Conservation (phyloP, 176 grass and related monocot species). For the Musa troglodytarum region DNA sequence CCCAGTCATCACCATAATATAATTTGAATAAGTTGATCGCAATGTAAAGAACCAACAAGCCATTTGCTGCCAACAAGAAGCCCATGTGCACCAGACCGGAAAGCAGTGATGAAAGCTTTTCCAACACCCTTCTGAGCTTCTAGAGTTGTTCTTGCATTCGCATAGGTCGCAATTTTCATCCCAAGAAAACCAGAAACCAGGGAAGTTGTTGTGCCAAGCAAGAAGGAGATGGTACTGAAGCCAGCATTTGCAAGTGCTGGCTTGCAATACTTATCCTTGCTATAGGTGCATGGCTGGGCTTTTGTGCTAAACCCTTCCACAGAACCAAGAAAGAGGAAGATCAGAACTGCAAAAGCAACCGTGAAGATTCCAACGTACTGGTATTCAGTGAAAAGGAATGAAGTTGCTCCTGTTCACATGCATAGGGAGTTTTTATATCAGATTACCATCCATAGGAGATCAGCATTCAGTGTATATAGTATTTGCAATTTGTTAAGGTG, state of each 20-base stretch:
- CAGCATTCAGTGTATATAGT: too few relatives aligned
- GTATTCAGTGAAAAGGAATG: constrained; percentile 67
- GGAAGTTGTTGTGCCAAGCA: constrained; percentile 40
- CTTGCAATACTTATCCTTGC: constrained; percentile 34
- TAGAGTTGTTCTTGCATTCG: constrained; percentile 45
- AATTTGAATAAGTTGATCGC: constrained; percentile 36
- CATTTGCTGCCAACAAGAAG: constrained; percentile 36
- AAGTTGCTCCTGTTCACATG: constrained; percentile 42
- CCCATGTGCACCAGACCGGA: constrained; percentile 44
- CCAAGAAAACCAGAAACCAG: constrained; percentile 46
- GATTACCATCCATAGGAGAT: not conserved
- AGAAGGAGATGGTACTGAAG: constrained; percentile 41
- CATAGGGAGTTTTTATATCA: constrained; percentile 15
- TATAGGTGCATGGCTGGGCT: constrained; percentile 47
- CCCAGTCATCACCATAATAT: constrained; percentile 51
- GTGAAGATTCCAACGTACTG: constrained; percentile 66
- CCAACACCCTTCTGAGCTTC: constrained; percentile 43
- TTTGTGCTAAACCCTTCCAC: constrained; percentile 68
- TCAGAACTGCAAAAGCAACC: constrained; percentile 60
- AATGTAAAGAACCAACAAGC: constrained; percentile 39
- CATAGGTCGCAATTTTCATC: constrained; percentile 46
- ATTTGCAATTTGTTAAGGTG: too few relatives aligned
- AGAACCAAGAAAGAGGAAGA: constrained; percentile 74
- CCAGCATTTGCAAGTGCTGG: constrained; percentile 33
- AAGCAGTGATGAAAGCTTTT: constrained; percentile 39